phyloP scores from a whole-genome alignment of 1,284 basidiomycete species.

The Leucoagaricus sp. region DNA sequence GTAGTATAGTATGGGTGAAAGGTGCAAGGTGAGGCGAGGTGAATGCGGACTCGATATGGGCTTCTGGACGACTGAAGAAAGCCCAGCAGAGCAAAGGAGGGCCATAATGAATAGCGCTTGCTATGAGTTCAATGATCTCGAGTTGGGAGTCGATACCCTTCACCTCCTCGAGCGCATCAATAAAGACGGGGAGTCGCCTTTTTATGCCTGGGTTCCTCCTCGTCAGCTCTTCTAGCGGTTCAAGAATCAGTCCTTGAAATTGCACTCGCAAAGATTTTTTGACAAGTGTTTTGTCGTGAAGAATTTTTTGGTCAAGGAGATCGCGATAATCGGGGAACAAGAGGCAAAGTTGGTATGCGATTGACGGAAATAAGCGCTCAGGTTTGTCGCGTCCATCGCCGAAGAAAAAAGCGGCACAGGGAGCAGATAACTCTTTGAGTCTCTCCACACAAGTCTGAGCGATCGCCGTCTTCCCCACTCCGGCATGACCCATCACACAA shows the following conservation, averaged over 20 bases:
- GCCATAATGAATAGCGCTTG: background rate
- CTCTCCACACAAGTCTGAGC: constrained; percentile 12
- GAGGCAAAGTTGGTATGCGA: background rate
- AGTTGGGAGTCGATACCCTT: background rate
- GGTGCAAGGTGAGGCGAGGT: background rate
- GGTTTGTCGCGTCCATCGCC: background rate
- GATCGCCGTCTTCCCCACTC: constrained; percentile 12
- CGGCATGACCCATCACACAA: constrained; percentile 11
- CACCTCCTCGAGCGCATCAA: constrained; percentile 13
- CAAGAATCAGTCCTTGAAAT: background rate
- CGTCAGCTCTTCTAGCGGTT: constrained; percentile 1
- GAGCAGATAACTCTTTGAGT: background rate
- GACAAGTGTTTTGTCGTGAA: background rate
- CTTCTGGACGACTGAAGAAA: constrained; percentile 10
- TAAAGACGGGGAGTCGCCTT: background rate
- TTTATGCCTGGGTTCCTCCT: background rate
- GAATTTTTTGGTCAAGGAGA: background rate
- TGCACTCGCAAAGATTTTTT: constrained; percentile 3
- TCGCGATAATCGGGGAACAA: background rate
- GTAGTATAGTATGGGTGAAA: background rate
- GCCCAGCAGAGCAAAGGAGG: background rate
- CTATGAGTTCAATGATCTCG: background rate
- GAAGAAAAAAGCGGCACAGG: constrained; percentile 9
- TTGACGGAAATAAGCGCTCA: background rate
- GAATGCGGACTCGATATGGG: background rate